These are phyloP conservation scores for Venturiaceae sp. DNA, from an alignment of 2,329 filamentous ascomycete genomes.

Conservation along the genomic window DNA sequence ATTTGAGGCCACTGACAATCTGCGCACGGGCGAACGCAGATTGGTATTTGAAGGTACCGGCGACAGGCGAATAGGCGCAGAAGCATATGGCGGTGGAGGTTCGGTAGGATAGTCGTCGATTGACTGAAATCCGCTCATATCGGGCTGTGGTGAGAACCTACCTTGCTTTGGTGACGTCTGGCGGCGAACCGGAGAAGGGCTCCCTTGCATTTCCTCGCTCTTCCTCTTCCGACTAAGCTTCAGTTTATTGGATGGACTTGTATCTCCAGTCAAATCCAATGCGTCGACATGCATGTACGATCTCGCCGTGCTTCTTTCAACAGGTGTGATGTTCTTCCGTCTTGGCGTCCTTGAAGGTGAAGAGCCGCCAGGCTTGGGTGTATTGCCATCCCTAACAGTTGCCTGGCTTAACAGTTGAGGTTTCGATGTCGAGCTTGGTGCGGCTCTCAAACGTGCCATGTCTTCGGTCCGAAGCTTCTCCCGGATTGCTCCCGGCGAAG, in stretches of 20 bases:
- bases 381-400: background rate
- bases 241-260: background rate
- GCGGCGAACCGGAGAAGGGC: background rate
- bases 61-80: background rate
- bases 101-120: constrained; percentile 8
- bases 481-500: background rate
- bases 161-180: constrained; percentile 1
- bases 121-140: background rate
- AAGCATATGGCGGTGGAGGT: constrained; percentile 7
- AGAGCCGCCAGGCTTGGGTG: background rate
- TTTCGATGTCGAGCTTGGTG: constrained; percentile 31
- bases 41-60: background rate
- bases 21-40: background rate
- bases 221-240: constrained; percentile 4
- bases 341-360: background rate
- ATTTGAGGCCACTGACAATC: background rate
- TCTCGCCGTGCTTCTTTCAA: background rate
- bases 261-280: constrained; percentile 4
- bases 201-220: constrained; percentile 6
- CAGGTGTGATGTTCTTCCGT: background rate
- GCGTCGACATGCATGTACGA: background rate
- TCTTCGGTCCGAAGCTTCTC: constrained; percentile 10
- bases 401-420: constrained; percentile 22
- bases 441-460: constrained; percentile 35
- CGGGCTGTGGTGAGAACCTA: background rate